Conservation (phyloP, 2,329 filamentous ascomycete genomes). For the Xylaria sp. region DNA sequence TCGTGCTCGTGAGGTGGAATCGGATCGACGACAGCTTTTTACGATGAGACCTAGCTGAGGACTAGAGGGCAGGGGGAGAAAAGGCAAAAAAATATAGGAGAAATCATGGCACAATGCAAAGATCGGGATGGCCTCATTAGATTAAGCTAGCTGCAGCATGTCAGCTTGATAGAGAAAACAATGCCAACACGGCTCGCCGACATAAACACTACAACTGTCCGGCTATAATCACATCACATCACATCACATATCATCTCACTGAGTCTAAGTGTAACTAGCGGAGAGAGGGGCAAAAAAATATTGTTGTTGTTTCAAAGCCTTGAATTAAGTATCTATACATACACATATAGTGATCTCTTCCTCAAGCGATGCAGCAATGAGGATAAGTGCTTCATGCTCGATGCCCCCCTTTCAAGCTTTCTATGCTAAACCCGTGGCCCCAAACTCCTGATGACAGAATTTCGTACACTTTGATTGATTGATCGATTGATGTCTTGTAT, state of each 20-base stretch:
- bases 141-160: background rate
- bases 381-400: constrained; percentile 18
- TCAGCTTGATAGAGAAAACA: background rate
- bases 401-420: constrained; percentile 25
- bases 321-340: constrained; percentile 25
- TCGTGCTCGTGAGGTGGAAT: background rate
- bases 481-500: constrained; percentile 13
- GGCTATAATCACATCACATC: background rate
- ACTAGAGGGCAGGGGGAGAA: background rate
- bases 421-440: constrained; percentile 33
- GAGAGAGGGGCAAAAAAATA: constrained; percentile 30
- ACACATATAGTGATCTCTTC: constrained; percentile 20
- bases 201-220: background rate
- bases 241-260: background rate
- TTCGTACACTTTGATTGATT: constrained; percentile 35
- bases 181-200: background rate
- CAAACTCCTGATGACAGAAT: constrained; percentile 35
- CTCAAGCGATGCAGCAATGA: background rate
- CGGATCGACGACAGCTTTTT: background rate
- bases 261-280: background rate
- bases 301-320: constrained; percentile 36
- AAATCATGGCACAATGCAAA: background rate
- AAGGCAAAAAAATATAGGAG: background rate
- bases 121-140: background rate
- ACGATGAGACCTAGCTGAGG: background rate